Percentiles rank a stretch among this genome's conserved stretches.
Conservation (phyloP, 2,329 filamentous ascomycete species). For the Fusarium subglutinans region DNA sequence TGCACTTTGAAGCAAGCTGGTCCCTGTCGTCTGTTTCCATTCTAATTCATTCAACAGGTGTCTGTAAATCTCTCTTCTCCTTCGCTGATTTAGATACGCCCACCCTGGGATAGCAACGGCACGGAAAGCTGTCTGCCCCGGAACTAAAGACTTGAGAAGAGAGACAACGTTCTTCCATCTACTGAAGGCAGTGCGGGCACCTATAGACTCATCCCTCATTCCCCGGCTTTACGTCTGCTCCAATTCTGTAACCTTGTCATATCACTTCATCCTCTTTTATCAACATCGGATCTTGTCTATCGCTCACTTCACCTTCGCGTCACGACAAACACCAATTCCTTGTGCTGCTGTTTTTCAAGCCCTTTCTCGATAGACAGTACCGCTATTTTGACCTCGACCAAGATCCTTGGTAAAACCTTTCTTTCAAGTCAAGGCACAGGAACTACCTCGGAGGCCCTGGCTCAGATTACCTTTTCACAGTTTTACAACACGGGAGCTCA, state of each 20-base stretch:
- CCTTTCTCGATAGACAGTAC: background rate
- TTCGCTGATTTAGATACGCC: conserved; percentile 36
- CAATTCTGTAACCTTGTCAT: conserved; percentile 38
- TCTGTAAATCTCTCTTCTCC: conserved; percentile 28
- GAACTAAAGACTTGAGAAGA: conserved; percentile 38
- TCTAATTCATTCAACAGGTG: conserved; percentile 36
- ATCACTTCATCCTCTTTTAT: conserved; percentile 31
- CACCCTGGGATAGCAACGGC: conserved; percentile 34
- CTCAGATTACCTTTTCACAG: conserved; percentile 12
- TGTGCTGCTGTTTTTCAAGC: conserved; percentile 9
- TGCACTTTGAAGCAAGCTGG: conserved; percentile 30
- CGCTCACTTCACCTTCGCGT: conserved; percentile 13
- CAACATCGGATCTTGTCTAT: conserved; percentile 20
- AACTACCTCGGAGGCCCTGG: conserved; percentile 11
- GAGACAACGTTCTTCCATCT: conserved; percentile 40
- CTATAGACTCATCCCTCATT: conserved; percentile 32
- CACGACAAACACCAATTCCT: background rate
- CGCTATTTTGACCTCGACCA: conserved; percentile 5
- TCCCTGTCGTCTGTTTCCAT: conserved; percentile 33
- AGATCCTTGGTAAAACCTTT: background rate
- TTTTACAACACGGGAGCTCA: conserved; percentile 1
- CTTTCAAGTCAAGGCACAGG: background rate
- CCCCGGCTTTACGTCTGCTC: conserved; percentile 34
- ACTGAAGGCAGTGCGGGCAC: conserved; percentile 37
- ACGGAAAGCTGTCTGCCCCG: conserved; percentile 34